Evolutionary conservation across 2,329 filamentous ascomycete genomes (phyloP).

Genomic region (Fusarium abutilonis): DNA sequence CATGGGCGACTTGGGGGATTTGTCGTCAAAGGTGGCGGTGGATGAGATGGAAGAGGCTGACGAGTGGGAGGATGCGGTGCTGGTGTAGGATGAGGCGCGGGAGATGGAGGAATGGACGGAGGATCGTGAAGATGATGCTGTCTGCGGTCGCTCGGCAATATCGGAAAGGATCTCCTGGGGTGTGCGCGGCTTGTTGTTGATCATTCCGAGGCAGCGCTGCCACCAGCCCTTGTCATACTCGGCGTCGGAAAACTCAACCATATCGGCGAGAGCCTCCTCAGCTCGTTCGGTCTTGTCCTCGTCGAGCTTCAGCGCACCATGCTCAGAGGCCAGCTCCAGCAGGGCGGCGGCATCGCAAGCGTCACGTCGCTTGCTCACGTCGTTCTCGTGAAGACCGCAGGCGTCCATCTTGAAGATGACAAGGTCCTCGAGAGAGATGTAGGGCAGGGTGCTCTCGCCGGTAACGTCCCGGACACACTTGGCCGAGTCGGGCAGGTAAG

Average conservation of each 20-base stretch:
- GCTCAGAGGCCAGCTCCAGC: slow-evolving; percentile 43
- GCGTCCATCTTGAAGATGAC: slow-evolving; percentile 46
- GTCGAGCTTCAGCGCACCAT: slow-evolving; percentile 40
- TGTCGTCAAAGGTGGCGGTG: slow-evolving; percentile 30
- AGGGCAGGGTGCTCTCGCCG: slow-evolving; percentile 37
- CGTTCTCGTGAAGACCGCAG: slow-evolving; percentile 43
- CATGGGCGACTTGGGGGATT: slow-evolving; percentile 30
- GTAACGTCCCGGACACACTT: slow-evolving; percentile 37
- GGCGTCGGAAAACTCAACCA: slow-evolving; percentile 40
- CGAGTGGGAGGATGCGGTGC: slow-evolving; percentile 36
- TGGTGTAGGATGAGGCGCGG: slow-evolving; percentile 43
- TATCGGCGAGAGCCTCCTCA: slow-evolving; percentile 41
- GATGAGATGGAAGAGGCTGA: slow-evolving; percentile 43
- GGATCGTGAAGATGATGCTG: slow-evolving; percentile 24
- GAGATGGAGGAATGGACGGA: slow-evolving; percentile 43
- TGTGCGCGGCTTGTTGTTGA: slow-evolving; percentile 39
- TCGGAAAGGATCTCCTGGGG: slow-evolving; percentile 46
- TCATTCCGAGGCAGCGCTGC: slow-evolving; percentile 43
- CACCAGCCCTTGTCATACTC: slow-evolving; percentile 46
- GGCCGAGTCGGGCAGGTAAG: slow-evolving; percentile 43
- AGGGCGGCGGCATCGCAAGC: slow-evolving; percentile 43
- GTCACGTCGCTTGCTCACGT: slow-evolving; percentile 42
- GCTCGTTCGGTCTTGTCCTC: slow-evolving; percentile 43
- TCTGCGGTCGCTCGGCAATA: slow-evolving; percentile 36
- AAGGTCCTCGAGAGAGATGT: slow-evolving; percentile 43